Percentiles rank a stretch among this genome's conserved stretches.
Conservation (phyloP, 441 rosid species). For the Francoa sonchifolia region DNA sequence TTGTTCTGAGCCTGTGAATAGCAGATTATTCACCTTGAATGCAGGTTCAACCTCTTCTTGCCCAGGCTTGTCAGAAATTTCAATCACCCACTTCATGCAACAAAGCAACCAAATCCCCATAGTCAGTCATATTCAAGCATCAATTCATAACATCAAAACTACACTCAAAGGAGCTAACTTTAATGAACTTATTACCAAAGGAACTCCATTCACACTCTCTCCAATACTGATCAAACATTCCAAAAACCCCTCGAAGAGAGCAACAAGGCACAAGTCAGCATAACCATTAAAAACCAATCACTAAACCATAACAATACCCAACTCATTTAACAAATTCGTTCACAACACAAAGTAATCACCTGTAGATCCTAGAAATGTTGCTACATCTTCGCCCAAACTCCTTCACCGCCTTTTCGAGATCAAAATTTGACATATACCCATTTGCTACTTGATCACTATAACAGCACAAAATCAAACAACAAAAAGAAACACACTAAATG, state of each 20-base stretch:
- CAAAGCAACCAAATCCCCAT: slow-evolving; percentile 6
- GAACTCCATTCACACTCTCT: slow-evolving; percentile 76
- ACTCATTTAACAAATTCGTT: background rate
- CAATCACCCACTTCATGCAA: slow-evolving; percentile 70
- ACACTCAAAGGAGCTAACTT: slow-evolving; percentile 12
- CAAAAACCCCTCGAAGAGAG: slow-evolving; percentile 77
- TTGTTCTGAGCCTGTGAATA: background rate
- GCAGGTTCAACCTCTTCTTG: slow-evolving; percentile 85
- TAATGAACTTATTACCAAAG: slow-evolving; percentile 49
- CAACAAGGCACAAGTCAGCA: slow-evolving; percentile 44
- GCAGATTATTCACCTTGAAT: slow-evolving; percentile 52
- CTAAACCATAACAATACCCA: background rate
- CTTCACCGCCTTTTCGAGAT: slow-evolving; percentile 69
- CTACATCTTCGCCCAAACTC: slow-evolving; percentile 58
- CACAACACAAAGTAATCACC: slow-evolving; percentile 29
- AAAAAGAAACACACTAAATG: slow-evolving; percentile 2
- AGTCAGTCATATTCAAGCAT: background rate
- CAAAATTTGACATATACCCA: slow-evolving; percentile 71
- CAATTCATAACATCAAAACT: background rate
- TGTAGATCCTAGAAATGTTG: slow-evolving; percentile 70
- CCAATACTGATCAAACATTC: slow-evolving; percentile 67
- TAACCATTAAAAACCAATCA: slow-evolving; percentile 13
- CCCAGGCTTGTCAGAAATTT: slow-evolving; percentile 86
- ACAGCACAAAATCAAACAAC: slow-evolving; percentile 6
- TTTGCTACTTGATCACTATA: slow-evolving; percentile 34